Evolutionary conservation across 441 rosid genomes (phyloP), one percentile per base, ranked within the genome.

Genomic region (Breynia disticha): DNA sequence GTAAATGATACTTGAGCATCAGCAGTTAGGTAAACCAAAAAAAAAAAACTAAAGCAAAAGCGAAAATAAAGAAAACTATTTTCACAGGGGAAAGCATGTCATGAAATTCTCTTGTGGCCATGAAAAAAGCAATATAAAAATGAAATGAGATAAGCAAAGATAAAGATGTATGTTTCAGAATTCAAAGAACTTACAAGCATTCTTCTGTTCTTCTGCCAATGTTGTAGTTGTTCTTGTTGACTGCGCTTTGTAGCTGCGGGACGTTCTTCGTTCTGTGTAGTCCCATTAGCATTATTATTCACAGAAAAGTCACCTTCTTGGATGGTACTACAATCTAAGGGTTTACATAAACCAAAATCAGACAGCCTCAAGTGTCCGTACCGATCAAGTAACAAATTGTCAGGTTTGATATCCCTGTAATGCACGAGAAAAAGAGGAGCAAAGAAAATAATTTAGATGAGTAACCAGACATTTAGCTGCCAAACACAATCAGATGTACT

Each of bases 271-370:
- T 72, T 74, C 52, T 66, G 79, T 2, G 76, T 62, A 63, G 64
- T 64, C 61, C 73, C 90, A 63, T 78, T 90, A 42, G 50, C 39
- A 56, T 67, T 82, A 68, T 56, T 82, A 67, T 57, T 76, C 32
- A 67, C 43, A 14, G 84, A 57, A 71, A 87, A 86, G 62, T 91
- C 96, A 52, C 81, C 75, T 63, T 91, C 98, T 73, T 78, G 82
- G 59, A 91, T 76, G 52, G 78, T 87, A 61, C 87, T 83, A 73
- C 94, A 85, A 67, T 91, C 98, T 67, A 91, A 66, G 56, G 96
- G 98, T 67, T 91, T 91, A 69, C 96, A 91, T 42, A 91, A 78
- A 59, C 98, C 98, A 76, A 91, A 87, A 80, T 91, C 98, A 43
- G 98, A 91, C 43, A 91, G 73, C 67, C 84, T 82, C 73, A 91